These are phyloP conservation scores for Ceratocystis diversiconidia DNA, from an alignment of 2,329 filamentous ascomycete genomes.

Conservation along the genomic window DNA sequence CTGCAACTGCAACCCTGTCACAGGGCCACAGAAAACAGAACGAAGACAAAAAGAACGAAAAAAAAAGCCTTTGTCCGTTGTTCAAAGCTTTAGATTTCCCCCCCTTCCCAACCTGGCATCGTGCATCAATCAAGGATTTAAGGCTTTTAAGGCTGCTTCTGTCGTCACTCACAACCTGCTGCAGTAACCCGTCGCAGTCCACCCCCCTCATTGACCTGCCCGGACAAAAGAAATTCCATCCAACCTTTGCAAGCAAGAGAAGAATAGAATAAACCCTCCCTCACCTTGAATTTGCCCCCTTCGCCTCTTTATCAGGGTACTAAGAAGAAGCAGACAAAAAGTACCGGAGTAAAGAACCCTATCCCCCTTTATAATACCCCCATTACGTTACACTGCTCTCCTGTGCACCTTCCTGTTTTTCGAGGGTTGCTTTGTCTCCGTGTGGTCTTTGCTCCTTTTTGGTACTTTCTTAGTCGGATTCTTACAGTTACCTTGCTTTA, in stretches of 20 bases:
- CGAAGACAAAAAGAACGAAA: neutral
- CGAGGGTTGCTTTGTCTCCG: neutral
- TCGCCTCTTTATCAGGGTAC: neutral
- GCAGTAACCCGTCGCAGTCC: neutral
- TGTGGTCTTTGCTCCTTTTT: conserved; percentile 3
- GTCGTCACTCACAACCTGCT: neutral
- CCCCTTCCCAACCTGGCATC: neutral
- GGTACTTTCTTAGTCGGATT: neutral
- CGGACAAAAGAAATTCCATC: neutral
- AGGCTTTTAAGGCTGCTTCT: neutral
- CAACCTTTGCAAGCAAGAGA: too few species aligned
- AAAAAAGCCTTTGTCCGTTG: neutral
- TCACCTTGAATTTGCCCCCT: neutral
- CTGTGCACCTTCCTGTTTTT: neutral
- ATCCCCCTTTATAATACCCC: neutral
- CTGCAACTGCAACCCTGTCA: conserved; percentile 6
- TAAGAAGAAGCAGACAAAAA: neutral
- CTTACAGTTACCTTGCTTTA: neutral
- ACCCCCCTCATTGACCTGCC: neutral
- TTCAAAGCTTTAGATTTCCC: neutral
- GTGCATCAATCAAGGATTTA: neutral
- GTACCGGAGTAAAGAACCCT: neutral
- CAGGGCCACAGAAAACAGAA: conserved; percentile 1
- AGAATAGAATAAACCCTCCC: too few species aligned
- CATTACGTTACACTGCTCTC: neutral